Conservation (phyloP, 1,284 basidiomycete species). For the Abortiporus biennis region DNA sequence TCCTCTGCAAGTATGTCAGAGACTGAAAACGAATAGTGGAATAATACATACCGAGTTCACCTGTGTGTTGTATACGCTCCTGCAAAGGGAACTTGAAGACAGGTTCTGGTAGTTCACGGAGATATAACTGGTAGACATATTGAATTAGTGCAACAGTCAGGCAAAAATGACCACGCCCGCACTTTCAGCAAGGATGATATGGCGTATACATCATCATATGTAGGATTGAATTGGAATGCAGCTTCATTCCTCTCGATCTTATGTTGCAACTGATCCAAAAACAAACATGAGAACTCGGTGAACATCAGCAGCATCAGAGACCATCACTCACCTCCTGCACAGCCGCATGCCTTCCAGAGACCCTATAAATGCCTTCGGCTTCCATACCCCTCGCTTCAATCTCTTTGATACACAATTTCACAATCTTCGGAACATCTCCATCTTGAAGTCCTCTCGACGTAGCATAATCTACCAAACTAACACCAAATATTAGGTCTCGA, state of each 20-base stretch:
- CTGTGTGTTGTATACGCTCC: slow-evolving; percentile 81
- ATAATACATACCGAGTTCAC: slow-evolving; percentile 53
- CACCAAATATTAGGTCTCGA: slow-evolving; percentile 87
- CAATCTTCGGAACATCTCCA: slow-evolving; percentile 76
- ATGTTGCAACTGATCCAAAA: slow-evolving; percentile 70
- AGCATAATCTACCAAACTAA: slow-evolving; percentile 89
- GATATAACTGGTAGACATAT: slow-evolving; percentile 56
- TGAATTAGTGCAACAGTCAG: not conserved
- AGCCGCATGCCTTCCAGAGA: slow-evolving; percentile 80
- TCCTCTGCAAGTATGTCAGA: slow-evolving; percentile 45
- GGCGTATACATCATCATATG: slow-evolving; percentile 81
- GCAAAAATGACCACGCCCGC: slow-evolving; percentile 11
- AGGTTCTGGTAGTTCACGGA: slow-evolving; percentile 90
- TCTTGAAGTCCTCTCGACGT: slow-evolving; percentile 74
- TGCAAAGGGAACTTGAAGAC: slow-evolving; percentile 83
- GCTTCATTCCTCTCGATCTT: slow-evolving; percentile 88
- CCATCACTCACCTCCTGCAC: slow-evolving; percentile 65
- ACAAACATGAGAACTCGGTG: not conserved
- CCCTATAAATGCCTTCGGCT: slow-evolving; percentile 82
- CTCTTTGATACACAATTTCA: slow-evolving; percentile 81
- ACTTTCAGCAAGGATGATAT: slow-evolving; percentile 93
- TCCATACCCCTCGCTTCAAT: slow-evolving; percentile 80
- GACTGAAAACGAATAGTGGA: not conserved
- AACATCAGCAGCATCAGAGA: not conserved
- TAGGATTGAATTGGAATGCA: slow-evolving; percentile 72